Base-by-base conservation (phyloP, 805 yeast genomes). In the Helenozyma baotianmanensis region DNA sequence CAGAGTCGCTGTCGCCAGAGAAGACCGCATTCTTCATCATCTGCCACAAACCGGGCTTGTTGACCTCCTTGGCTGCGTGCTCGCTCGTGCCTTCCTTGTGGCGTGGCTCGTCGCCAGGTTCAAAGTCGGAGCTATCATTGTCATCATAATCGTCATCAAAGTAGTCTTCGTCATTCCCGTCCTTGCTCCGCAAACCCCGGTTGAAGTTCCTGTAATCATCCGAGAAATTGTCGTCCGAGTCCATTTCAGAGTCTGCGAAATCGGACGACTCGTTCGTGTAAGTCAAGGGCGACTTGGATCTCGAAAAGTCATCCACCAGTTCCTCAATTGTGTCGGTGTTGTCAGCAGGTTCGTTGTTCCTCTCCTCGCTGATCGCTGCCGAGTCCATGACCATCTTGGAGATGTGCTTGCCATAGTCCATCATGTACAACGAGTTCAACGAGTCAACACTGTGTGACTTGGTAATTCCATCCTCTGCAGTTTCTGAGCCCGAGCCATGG, bases 11-110 rank as follows among this genome's bases (percentile, higher is more conserved):
- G 23, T 58, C 63, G 21, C 57, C 54, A 29, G 58, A 54, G 42
- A 67, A 67, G 4, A 64, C 71, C 1, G 49, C 49, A 27, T 62
- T 60, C 45, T 64, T 66, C 33, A 67, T 64, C 42, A 57, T 62
- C 33, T 62, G 66, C 73, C 73, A 67, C 30, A 67, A 49, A 4
- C 68, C 65, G 3, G 27, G 27, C 23, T 13, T 24, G 9, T 12
- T 18, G 29, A 9, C 27, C 23, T 9, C 29, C 36, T 15, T 33
- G 33, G 22, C 22, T n/a, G n/a, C 23, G n/a, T 21, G 10, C 5
- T 15, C 9, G 25, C 32, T 29, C 16, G 26, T 8, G 4, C 29
- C 36, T 23, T 35, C 46, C n/a, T 42, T 38, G 5, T 17, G 19
- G 8, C 19, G 19, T 6, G 19, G 13, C 11, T 35, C 30, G 14